Evolutionary conservation across 2,329 filamentous ascomycete species (phyloP).

Genomic region (Fusarium incarnatum): DNA sequence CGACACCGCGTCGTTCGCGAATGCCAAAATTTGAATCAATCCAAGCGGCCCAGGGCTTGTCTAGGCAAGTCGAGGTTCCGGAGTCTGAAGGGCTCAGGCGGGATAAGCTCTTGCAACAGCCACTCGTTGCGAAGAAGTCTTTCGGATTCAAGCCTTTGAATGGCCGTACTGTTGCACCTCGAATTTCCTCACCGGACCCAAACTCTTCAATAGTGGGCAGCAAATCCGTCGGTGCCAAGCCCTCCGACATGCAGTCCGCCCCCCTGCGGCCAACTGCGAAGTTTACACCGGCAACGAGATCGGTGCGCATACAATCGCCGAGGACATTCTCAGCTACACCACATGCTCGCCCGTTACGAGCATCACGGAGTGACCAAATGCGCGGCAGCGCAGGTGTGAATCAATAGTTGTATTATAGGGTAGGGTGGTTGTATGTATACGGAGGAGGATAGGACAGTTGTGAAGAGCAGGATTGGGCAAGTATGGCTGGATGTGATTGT

Average conservation of each 20-base stretch:
- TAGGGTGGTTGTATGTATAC: not conserved
- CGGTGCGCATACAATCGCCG: conserved; percentile 44
- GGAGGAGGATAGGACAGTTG: not conserved
- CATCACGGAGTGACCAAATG: conserved; percentile 12
- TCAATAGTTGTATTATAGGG: conserved; percentile 16
- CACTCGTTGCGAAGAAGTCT: conserved; percentile 19
- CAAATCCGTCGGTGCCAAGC: conserved; percentile 38
- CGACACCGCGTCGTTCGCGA: conserved; percentile 8
- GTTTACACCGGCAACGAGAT: conserved; percentile 34
- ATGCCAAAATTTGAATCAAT: conserved; percentile 12
- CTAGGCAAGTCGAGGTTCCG: conserved; percentile 1
- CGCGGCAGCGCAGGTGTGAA: conserved; percentile 17
- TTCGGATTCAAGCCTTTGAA: conserved; percentile 21
- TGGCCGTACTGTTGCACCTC: conserved; percentile 18
- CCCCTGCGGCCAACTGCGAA: conserved; percentile 17
- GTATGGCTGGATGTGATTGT: conserved; percentile 28
- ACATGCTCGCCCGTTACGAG: conserved; percentile 12
- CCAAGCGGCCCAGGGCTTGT: not conserved
- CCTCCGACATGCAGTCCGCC: conserved; percentile 27
- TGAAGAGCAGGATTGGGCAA: conserved; percentile 6
- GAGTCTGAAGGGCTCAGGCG: conserved; percentile 6
- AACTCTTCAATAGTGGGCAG: conserved; percentile 13
- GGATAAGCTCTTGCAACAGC: conserved; percentile 3
- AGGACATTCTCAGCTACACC: conserved; percentile 31
- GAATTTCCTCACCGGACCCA: conserved; percentile 21